Base-by-base conservation (phyloP, 192 early-diverging fungal genomes). In the Coemansia furcata region DNA sequence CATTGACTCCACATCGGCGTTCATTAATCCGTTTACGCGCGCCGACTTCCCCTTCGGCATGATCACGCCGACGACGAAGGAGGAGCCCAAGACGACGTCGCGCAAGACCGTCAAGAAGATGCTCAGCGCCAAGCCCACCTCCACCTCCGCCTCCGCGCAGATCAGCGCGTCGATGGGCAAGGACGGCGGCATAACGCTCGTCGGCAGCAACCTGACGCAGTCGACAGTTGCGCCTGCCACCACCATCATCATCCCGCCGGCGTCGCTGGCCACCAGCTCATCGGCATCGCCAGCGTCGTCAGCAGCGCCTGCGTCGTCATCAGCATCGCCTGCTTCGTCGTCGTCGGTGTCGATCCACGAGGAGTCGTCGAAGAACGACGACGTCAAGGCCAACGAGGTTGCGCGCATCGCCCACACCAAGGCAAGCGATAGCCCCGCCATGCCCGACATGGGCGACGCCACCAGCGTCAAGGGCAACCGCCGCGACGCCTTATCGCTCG, bases 1-100 rank as follows among this genome's bases (percentile, higher is more conserved):
- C 40, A 68, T 80, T 36, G 77, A 80, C 30, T 72, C 77, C 26
- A 71, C 68, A 26, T 71, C 77, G 39, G 42, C 77, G 15, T 69
- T 74, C 26, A 46, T 80, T 38, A 80, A 80, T 36, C 77, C 77
- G 50, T 80, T 80, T 59, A 80, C 77, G 10, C 72, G 72, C 30
- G 62, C 68, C 8, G 77, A 80, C 52, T 80, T 80, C 77, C 77
- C 77, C 38, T 74, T 80, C 62, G 77, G 77, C 43, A 38, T 80
- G 15, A 68, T 74, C 6, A 43, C 68, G 6, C 44, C 68, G 17
- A 35, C 65, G 7, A 46, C 47, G 50, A 66, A 66, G 59, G 59
- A 40, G 17, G 63, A 66, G 40, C 61, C 64, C 14, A 69, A 75
- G 63, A 60, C 49, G n/a, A 30, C 40, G 26, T 6, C 67, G 32